phyloP scores from a whole-genome alignment of 1,139 yeast genomes.

The Saccharomycopsis hybrid region DNA sequence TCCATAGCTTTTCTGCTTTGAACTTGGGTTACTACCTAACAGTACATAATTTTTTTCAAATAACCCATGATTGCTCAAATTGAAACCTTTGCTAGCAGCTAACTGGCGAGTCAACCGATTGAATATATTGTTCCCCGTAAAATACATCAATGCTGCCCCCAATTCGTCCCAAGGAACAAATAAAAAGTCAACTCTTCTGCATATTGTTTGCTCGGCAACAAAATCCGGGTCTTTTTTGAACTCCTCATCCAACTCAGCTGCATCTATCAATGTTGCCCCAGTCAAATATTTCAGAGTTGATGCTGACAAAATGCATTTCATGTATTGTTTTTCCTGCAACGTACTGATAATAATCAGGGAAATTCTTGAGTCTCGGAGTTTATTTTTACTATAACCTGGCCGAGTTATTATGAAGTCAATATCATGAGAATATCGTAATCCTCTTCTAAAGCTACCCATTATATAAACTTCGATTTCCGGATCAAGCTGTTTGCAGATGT shows the following conservation, averaged over 20 bases:
- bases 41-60: slow-evolving; percentile 24
- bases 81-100: slow-evolving; percentile 40
- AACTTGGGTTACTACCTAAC: too few species aligned
- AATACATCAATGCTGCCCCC: slow-evolving; percentile 51
- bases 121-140: slow-evolving; percentile 52
- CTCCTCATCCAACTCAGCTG: not conserved
- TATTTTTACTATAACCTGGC: slow-evolving; percentile 27
- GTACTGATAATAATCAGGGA: slow-evolving; percentile 25
- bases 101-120: slow-evolving; percentile 43
- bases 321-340: slow-evolving; percentile 30
- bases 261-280: slow-evolving; percentile 15
- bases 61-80: slow-evolving; percentile 46
- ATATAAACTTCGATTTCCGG: slow-evolving; percentile 33
- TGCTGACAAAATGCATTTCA: slow-evolving; percentile 30
- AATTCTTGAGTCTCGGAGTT: slow-evolving; percentile 28
- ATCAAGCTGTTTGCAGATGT: slow-evolving; percentile 33
- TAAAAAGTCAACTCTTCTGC: slow-evolving; percentile 54
- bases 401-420: slow-evolving; percentile 51
- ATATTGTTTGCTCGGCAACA: slow-evolving; percentile 28
- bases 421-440: slow-evolving; percentile 45
- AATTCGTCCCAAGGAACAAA: slow-evolving; percentile 42
- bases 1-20: not conserved
- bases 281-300: slow-evolving; percentile 14
- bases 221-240: not conserved
- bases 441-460: slow-evolving; percentile 56